These are phyloP conservation scores for Microbotryum saponariae DNA, from an alignment of 1,284 basidiomycete genomes.

Conservation along the genomic window DNA sequence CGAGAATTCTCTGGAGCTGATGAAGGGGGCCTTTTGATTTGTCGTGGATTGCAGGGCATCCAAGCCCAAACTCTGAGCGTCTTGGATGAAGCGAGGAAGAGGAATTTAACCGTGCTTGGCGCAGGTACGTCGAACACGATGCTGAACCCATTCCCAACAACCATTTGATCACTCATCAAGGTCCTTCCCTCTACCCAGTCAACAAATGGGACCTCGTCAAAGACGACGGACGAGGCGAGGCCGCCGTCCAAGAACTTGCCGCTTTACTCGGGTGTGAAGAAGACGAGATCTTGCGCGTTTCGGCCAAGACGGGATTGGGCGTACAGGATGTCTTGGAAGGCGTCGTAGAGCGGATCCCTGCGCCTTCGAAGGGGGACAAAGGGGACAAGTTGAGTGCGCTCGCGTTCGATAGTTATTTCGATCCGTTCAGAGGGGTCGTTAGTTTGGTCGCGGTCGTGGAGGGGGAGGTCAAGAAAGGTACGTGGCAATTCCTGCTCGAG, in stretches of 20 bases:
- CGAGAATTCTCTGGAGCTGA: background rate
- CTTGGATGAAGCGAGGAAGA: slow-evolving; percentile 76
- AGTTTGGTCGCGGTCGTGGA: slow-evolving; percentile 70
- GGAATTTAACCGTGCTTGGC: slow-evolving; percentile 76
- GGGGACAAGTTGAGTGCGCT: slow-evolving; percentile 53
- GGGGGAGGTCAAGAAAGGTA: slow-evolving; percentile 51
- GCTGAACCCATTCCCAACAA: slow-evolving; percentile 43
- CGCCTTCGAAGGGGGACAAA: slow-evolving; percentile 51
- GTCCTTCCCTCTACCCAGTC: slow-evolving; percentile 50
- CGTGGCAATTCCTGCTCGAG: slow-evolving; percentile 1
- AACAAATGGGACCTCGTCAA: slow-evolving; percentile 42
- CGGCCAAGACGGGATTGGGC: slow-evolving; percentile 86
- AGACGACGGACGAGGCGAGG: slow-evolving; percentile 27
- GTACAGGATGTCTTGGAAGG: slow-evolving; percentile 65
- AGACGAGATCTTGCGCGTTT: slow-evolving; percentile 64
- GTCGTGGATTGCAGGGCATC: slow-evolving; percentile 57
- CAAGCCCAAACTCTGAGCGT: slow-evolving; percentile 97
- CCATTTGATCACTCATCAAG: slow-evolving; percentile 64
- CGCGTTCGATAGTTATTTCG: slow-evolving; percentile 86
- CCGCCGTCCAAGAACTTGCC: slow-evolving; percentile 57
- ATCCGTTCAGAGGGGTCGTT: slow-evolving; percentile 92
- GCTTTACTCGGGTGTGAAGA: slow-evolving; percentile 66
- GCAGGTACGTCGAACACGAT: slow-evolving; percentile 53
- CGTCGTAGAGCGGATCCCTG: slow-evolving; percentile 72
- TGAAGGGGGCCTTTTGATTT: background rate